Evolutionary conservation across 164 flowering plant species (phyloP), one percentile per base, ranked within the genome.

Genomic region (Brasenia schreberi): DNA sequence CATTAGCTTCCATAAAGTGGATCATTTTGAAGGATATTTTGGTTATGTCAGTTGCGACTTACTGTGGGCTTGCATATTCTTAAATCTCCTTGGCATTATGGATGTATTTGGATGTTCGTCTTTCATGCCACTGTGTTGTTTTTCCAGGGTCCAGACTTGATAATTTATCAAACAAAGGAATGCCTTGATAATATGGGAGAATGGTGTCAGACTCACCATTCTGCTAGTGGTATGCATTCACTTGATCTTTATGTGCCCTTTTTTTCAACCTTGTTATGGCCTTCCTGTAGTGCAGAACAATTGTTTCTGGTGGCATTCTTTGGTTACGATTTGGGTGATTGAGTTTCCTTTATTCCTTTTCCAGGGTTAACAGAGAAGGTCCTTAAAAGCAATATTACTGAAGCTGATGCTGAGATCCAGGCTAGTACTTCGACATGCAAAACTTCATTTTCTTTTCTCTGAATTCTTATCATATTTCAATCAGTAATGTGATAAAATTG

Each of bases 201-300:
- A 69, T 95, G 99, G 99, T 89, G 97, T 78, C 88, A 80, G 79
- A 64, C 60, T 44, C 97, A 92, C 77, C 99, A 95, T 77, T 82
- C 77, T 68, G 94, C 83, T 45, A 95, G 95, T 73, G 99, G 99
- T 92, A 76, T 69, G 87, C 49, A 49, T 58, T 23, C 64, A 53
- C 53, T 67, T 60, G 58, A 60, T 67, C 18, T n/a, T 56, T 56
- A 56, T 56, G 12, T 56, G n/a, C 1, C n/a, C n/a, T 12, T 0
- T 1, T 12, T 12, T n/a, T 7, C n/a, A 56, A 56, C 2, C 12
- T 56, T 56, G n/a, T 56, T 56, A 11, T 56, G 59, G n/a, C 1
- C 12, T 56, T 56, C 59, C n/a, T n/a, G 12, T 56, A 12, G 59
- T 56, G 59, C n/a, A 12, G n/a, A 11, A n/a, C 16, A 56, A 2